phyloP scores from a whole-genome alignment of 176 grass and related monocot species.

The Ensete ventricosum region DNA sequence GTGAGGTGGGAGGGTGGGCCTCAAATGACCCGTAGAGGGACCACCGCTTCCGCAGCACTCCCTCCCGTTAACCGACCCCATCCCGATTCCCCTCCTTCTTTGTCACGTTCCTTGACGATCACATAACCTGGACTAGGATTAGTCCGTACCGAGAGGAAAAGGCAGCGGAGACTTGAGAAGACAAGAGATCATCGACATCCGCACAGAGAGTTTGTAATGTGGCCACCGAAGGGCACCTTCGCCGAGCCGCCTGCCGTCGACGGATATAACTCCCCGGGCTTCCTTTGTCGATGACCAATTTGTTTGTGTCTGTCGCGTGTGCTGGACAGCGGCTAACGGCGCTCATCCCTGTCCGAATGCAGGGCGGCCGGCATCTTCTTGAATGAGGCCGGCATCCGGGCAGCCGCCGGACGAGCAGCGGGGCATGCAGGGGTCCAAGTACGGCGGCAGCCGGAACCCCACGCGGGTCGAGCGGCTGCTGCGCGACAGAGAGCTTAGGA shows the following conservation, averaged over 20 bases:
- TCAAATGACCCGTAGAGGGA: not conserved
- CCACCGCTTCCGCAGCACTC: not conserved
- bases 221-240: not conserved
- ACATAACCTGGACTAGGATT: slow-evolving; percentile 1
- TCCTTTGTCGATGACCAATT: not conserved
- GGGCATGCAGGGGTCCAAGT: slow-evolving; percentile 29
- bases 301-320: not conserved
- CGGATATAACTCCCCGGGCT: not conserved
- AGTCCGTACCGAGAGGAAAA: not conserved
- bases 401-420: not conserved
- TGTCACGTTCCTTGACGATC: not conserved
- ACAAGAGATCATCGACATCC: not conserved
- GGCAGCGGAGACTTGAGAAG: not conserved
- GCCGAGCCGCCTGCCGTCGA: not conserved
- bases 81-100: not conserved
- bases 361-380: not conserved
- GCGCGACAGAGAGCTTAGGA: slow-evolving; percentile 31
- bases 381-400: slow-evolving; percentile 5
- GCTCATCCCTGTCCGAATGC: slow-evolving; percentile 4
- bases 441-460: slow-evolving; percentile 16
- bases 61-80: not conserved
- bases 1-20: not conserved
- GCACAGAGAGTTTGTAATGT: not conserved
- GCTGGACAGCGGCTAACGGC: slow-evolving; percentile 2
- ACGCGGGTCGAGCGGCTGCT: slow-evolving; percentile 36